phyloP scores from a whole-genome alignment of 805 yeast species.

The Lipomyces japonicus region DNA sequence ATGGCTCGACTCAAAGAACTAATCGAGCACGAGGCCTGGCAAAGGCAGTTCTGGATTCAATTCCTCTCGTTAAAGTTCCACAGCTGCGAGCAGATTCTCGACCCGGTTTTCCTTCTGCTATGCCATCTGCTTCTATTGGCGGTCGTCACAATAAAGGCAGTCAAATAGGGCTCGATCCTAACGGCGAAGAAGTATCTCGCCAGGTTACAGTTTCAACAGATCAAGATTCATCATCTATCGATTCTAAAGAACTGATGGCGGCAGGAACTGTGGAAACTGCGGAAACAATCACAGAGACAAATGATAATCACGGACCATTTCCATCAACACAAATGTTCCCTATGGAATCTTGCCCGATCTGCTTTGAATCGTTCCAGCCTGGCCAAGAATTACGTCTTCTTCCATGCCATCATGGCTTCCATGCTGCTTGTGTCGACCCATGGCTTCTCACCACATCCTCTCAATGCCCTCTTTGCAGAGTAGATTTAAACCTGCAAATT shows the following conservation, averaged over 20 bases:
- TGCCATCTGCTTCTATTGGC: background rate
- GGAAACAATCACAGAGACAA: background rate
- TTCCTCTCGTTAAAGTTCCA: slow-evolving; percentile 35
- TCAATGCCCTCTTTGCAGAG: slow-evolving; percentile 79
- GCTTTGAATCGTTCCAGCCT: slow-evolving; percentile 63
- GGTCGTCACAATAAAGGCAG: background rate
- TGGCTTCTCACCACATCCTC: slow-evolving; percentile 74
- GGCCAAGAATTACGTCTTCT: slow-evolving; percentile 63
- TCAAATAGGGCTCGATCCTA: slow-evolving; percentile 1
- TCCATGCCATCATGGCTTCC: slow-evolving; percentile 81
- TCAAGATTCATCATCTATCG: too few relatives aligned
- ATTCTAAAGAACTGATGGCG: background rate
- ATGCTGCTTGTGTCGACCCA: slow-evolving; percentile 74
- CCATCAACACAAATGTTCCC: slow-evolving; percentile 12
- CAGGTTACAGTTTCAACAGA: background rate
- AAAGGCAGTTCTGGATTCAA: slow-evolving; percentile 38
- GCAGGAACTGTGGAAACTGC: background rate
- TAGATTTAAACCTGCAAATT: slow-evolving; percentile 46
- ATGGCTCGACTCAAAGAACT: slow-evolving; percentile 24
- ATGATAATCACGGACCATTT: background rate
- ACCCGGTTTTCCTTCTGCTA: background rate
- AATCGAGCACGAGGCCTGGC: slow-evolving; percentile 38
- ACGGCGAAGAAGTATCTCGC: background rate
- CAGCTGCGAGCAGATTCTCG: slow-evolving; percentile 2
- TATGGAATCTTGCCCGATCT: slow-evolving; percentile 63